phyloP scores from a whole-genome alignment of 495 filamentous ascomycete genomes.

The Physcia stellaris region DNA sequence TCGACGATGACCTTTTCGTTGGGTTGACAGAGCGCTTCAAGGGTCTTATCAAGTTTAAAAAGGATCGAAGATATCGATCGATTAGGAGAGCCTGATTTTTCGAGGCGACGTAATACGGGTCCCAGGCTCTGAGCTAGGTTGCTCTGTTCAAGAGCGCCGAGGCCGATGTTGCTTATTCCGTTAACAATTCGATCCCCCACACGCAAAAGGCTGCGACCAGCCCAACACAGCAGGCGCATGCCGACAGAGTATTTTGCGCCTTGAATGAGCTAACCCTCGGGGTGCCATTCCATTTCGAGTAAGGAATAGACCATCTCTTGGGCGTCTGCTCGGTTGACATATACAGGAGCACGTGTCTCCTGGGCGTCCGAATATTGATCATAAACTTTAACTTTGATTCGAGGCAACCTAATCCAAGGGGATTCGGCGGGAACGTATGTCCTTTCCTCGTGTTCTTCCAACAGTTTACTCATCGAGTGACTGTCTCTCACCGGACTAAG shows the following conservation, averaged over 20 bases:
- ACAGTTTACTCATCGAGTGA: too few relatives aligned
- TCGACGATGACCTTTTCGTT: too few relatives aligned
- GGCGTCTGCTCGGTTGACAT: not conserved
- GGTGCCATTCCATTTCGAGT: not conserved
- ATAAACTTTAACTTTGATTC: too few relatives aligned
- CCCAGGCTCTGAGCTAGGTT: not conserved
- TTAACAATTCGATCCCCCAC: not conserved
- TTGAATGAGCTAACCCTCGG: not conserved
- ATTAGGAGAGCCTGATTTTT: too few relatives aligned
- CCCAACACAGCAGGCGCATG: not conserved
- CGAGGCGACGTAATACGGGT: not conserved
- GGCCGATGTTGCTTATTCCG: not conserved
- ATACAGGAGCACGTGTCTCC: not conserved
- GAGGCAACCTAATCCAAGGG: not conserved
- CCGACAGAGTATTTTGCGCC: not conserved
- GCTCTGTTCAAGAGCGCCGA: not conserved
- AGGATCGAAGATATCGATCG: too few relatives aligned
- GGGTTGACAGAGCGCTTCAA: too few relatives aligned
- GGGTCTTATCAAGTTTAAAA: too few relatives aligned
- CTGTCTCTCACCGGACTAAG: too few relatives aligned
- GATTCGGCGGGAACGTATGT: slow-evolving; percentile 1
- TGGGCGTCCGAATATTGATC: not conserved
- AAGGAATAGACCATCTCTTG: not conserved
- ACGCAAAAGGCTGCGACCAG: not conserved
- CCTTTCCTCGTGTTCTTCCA: not conserved